Evolutionary conservation across 1,284 basidiomycete species (phyloP).

Genomic region (Cerioporus squamosus): DNA sequence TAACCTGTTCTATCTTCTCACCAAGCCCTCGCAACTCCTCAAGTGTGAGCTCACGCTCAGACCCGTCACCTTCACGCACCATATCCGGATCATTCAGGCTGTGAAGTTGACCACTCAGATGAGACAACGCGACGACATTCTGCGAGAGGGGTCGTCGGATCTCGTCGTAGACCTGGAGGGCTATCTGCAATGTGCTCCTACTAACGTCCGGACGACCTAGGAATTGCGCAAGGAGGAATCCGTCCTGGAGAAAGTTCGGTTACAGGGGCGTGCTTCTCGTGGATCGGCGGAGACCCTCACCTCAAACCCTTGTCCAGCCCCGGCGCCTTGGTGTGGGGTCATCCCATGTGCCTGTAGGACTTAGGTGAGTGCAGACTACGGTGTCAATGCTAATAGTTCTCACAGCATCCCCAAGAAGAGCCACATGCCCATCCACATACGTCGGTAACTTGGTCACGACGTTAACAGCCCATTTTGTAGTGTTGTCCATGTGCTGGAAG

Average conservation of each 20-base stretch:
- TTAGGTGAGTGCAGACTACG: background rate
- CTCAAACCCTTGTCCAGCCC: slow-evolving; percentile 45
- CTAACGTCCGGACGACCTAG: slow-evolving; percentile 4
- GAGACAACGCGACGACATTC: slow-evolving; percentile 5
- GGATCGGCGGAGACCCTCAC: slow-evolving; percentile 15
- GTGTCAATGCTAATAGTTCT: background rate
- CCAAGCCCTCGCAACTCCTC: too few relatives aligned
- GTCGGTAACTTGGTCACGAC: slow-evolving; percentile 26
- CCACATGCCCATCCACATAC: slow-evolving; percentile 28
- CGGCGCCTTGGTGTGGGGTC: slow-evolving; percentile 43
- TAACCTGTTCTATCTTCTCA: too few relatives aligned
- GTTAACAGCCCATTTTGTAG: slow-evolving; percentile 30
- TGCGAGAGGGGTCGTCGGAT: slow-evolving; percentile 11
- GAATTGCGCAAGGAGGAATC: slow-evolving; percentile 11
- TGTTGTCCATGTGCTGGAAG: background rate
- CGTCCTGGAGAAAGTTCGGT: slow-evolving; percentile 1
- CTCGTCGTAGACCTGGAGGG: slow-evolving; percentile 13
- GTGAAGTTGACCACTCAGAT: background rate
- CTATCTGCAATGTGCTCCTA: background rate
- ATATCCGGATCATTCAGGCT: background rate
- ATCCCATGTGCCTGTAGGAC: slow-evolving; percentile 18
- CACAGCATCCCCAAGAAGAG: slow-evolving; percentile 37
- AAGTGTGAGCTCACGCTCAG: too few relatives aligned
- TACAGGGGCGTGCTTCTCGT: background rate
- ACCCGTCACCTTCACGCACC: background rate